Base-by-base conservation (phyloP, 2,329 filamentous ascomycete genomes). In the Rutstroemia sp. region DNA sequence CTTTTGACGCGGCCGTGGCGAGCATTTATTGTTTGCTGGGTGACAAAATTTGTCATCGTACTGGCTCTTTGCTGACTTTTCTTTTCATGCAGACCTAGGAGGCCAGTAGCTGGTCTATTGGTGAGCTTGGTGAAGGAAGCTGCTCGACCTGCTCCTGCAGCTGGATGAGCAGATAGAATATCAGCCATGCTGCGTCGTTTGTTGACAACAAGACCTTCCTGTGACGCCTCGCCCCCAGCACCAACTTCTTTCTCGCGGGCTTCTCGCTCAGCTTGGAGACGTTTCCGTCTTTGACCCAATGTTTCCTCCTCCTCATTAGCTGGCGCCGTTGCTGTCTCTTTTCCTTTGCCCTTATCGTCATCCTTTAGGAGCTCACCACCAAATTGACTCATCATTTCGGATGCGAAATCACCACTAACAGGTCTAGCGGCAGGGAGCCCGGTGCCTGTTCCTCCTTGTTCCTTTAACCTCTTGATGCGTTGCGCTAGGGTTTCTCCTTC, bases 271-370 rank as follows among this genome's bases (percentile, higher is more conserved):
- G 84, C 83, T 68, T 91, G 87, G 1, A 94, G 75, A 25, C 89
- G 81, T 27, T 82, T 83, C 0, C 88, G 83, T 10, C 89, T 83
- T 69, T 92, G 87, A 9, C 88, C 89, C 0, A 94, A 76, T 0
- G 89, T 92, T 68, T 94, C 89, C 63, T 90, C 86, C 62, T 85
- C 86, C 59, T 79, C 77, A 58, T 78, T 75, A 18, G 65, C 58
- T 56, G 68, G 67, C 34, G 67, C 61, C 37, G 65, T 69, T 19
- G 68, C 65, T 14, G 66, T 64, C 44, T 68, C 65, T 49, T 68
- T 65, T n/a, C 54, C 63, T 56, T 67, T 68, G 4, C 63, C 69
- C 54, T 74, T 73, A 38, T 44, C 60, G 9, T 64, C 62, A 5
- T 42, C 44, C 30, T 54, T 54, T 42, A 58, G 59, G 19, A 61